Evolutionary conservation across 2,329 filamentous ascomycete genomes (phyloP).

Genomic region (Cylindrodendrum hubeiense): DNA sequence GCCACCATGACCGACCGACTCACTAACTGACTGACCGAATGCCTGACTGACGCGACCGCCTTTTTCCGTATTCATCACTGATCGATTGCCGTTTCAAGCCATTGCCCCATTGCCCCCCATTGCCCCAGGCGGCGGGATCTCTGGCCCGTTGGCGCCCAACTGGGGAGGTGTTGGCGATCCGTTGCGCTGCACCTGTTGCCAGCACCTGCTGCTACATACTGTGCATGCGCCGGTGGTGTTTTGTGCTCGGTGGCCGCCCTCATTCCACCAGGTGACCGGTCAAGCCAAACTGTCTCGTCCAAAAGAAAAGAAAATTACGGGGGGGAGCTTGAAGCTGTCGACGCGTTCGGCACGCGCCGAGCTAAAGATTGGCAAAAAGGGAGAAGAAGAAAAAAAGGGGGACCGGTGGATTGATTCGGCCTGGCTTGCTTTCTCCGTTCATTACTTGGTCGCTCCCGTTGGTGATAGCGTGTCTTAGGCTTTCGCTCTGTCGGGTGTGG

Average conservation of each 20-base stretch:
- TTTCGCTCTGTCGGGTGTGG: conserved; percentile 12
- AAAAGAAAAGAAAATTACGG: neutral
- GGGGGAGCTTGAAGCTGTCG: neutral
- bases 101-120: no score
- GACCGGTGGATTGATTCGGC: conserved; percentile 1
- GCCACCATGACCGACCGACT: conserved; percentile 25
- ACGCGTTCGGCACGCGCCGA: conserved; percentile 24
- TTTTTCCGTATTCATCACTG: neutral
- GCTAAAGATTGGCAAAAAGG: conserved; percentile 6
- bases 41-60: neutral
- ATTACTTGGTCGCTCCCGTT: neutral
- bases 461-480: neutral
- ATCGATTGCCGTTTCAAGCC: neutral
- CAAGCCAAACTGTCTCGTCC: neutral
- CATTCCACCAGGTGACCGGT: conserved; percentile 1
- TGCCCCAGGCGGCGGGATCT: neutral
- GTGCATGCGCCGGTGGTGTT: neutral
- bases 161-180: neutral
- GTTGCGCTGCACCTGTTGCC: neutral
- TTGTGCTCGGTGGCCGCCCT: neutral
- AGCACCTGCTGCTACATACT: neutral
- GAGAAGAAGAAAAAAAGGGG: conserved; percentile 10
- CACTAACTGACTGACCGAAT: conserved; percentile 1
- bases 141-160: neutral
- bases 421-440: neutral